phyloP scores from a whole-genome alignment of 345 rosid genomes.

The Eutrema heterophyllum region DNA sequence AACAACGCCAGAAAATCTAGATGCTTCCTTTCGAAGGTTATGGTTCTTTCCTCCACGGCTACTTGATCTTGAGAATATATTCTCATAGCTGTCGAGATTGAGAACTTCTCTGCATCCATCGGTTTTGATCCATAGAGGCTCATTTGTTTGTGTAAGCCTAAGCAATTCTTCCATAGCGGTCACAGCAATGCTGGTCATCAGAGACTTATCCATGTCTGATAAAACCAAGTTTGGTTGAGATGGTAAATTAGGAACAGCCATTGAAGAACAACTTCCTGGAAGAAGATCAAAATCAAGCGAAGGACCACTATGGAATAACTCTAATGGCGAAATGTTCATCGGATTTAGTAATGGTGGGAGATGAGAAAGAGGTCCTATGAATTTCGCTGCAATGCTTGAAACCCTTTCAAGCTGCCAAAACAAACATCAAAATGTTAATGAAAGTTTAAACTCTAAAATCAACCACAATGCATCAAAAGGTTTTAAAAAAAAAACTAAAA shows the following conservation, averaged over 20 bases:
- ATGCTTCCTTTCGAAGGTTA: conserved; percentile 62
- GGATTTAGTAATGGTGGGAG: conserved; percentile 76
- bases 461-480: conserved; percentile 1
- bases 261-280: conserved; percentile 50
- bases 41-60: conserved; percentile 46
- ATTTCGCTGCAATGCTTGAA: conserved; percentile 85
- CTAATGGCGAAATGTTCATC: conserved; percentile 60
- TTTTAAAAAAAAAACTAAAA: background rate
- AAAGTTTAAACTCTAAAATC: background rate
- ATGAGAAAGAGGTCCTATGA: conserved; percentile 88
- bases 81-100: conserved; percentile 57
- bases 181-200: conserved; percentile 68
- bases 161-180: conserved; percentile 82
- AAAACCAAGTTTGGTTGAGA: conserved; percentile 45
- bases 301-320: conserved; percentile 62
- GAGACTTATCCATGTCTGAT: conserved; percentile 86
- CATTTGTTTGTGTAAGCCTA: conserved; percentile 71
- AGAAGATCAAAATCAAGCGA: conserved; percentile 91
- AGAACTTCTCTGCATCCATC: conserved; percentile 58
- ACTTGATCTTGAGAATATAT: conserved; percentile 53
- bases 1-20: conserved; percentile 79
- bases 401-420: conserved; percentile 79
- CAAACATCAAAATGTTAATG: background rate
- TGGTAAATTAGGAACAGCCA: conserved; percentile 40
- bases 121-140: conserved; percentile 74